Conservation (phyloP, 129 eudicot species). For the Oenanthe sinensis region DNA sequence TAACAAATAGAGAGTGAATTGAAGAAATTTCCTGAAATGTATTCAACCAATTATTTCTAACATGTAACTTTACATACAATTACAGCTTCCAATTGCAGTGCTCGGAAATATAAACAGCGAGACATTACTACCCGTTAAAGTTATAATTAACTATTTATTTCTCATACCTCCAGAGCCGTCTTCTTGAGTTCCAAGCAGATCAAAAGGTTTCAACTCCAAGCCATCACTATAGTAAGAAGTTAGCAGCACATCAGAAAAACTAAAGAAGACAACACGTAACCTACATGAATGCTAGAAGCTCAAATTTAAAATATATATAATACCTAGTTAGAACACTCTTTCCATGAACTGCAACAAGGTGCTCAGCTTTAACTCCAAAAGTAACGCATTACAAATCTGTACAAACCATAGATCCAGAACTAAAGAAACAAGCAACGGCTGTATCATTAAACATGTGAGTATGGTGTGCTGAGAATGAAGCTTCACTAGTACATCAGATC, state of each 20-base stretch:
- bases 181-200: slow-evolving; percentile 60
- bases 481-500: slow-evolving; percentile 82
- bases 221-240: slow-evolving; percentile 41
- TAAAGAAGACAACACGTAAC: background rate
- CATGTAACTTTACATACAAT: background rate
- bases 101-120: background rate
- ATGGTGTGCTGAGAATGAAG: slow-evolving; percentile 87
- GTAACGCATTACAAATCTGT: background rate
- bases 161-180: slow-evolving; percentile 52
- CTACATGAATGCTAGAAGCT: background rate
- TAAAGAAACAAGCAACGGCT: background rate
- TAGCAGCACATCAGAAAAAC: slow-evolving; percentile 14
- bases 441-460: slow-evolving; percentile 58
- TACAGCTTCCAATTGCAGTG: background rate
- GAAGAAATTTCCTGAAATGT: background rate
- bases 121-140: background rate
- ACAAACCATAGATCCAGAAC: background rate
- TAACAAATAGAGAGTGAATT: background rate
- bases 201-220: slow-evolving; percentile 55
- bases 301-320: background rate
- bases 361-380: slow-evolving; percentile 67
- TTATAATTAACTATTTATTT: background rate
- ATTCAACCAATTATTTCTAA: background rate
- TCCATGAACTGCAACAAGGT: slow-evolving; percentile 65
- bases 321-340: slow-evolving; percentile 55